These are phyloP conservation scores for Colletotrichum somersetense DNA, from an alignment of 2,329 filamentous ascomycete genomes.

Conservation along the genomic window DNA sequence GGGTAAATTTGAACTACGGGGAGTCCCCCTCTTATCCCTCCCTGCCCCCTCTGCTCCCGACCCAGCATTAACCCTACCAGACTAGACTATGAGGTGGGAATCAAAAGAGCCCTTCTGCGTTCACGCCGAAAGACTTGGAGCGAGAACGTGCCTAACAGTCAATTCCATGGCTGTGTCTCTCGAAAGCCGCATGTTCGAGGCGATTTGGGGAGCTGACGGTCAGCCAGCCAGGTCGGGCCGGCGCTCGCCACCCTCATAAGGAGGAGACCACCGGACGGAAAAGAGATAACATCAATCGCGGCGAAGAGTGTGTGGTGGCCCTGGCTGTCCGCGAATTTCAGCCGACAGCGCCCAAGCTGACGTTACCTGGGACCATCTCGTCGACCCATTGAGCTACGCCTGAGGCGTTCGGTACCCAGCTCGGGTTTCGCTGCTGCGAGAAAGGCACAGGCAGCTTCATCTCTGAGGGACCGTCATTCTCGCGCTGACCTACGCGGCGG, in stretches of 20 bases:
- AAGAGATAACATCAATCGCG: not conserved
- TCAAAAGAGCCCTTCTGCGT: constrained; percentile 15
- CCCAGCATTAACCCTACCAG: not conserved
- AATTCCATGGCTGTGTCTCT: constrained; percentile 18
- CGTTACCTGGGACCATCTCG: constrained; percentile 12
- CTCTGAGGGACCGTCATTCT: not conserved
- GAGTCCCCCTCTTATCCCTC: not conserved
- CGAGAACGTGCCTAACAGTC: constrained; percentile 24
- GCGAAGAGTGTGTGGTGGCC: not conserved
- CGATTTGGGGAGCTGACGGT: not conserved
- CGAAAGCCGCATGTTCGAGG: not conserved
- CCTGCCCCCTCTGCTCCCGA: not conserved
- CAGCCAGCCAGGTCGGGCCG: not conserved
- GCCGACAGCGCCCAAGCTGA: not conserved
- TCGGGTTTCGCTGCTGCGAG: too few relatives aligned
- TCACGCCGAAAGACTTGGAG: constrained; percentile 12
- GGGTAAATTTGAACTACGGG: constrained; percentile 11
- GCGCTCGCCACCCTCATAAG: not conserved
- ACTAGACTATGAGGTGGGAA: not conserved
- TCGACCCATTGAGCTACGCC: constrained; percentile 21
- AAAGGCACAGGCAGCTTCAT: not conserved
- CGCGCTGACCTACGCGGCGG: constrained; percentile 23
- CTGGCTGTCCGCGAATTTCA: not conserved
- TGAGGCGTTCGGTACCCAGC: constrained; percentile 17
- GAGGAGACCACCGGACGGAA: not conserved